These are phyloP conservation scores for Tetracentron sinense DNA, from an alignment of 164 flowering plant species.

Conservation along the genomic window DNA sequence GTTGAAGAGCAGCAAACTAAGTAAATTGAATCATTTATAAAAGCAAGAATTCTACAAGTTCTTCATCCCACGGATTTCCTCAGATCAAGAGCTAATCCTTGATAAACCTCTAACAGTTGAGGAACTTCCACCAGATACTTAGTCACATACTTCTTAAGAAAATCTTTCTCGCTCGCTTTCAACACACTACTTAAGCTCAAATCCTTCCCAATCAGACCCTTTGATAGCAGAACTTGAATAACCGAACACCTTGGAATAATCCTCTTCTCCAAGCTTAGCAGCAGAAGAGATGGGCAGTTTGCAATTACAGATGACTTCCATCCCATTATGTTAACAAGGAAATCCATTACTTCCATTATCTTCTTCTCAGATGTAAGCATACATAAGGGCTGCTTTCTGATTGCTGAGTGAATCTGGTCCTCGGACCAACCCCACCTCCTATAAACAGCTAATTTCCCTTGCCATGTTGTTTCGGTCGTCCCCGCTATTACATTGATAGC, in stretches of 20 bases:
- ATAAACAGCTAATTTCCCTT: not conserved
- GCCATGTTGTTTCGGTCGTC: not conserved
- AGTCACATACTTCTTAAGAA: constrained; percentile 6
- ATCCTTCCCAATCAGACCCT: not conserved
- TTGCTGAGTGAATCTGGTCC: not conserved
- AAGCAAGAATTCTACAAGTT: too few species aligned
- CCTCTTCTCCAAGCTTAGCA: constrained; percentile 6
- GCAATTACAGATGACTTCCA: not conserved
- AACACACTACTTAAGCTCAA: not conserved
- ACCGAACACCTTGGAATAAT: constrained; percentile 11
- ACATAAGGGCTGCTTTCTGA: not conserved
- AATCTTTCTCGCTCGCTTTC: not conserved
- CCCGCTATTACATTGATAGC: not conserved
- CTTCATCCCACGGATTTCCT: too few species aligned
- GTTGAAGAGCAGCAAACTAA: too few species aligned
- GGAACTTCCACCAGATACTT: constrained; percentile 5
- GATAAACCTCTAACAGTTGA: not conserved
- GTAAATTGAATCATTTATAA: too few species aligned
- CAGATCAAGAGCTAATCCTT: too few species aligned
- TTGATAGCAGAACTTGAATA: not conserved
- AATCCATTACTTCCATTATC: constrained; percentile 1
- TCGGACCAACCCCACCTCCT: constrained; percentile 1
- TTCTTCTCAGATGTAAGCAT: not conserved
- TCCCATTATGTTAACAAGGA: not conserved
- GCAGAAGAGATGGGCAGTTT: not conserved